A percentile compares a stretch with the other conserved stretches of the same genome.
Evolutionary conservation across 257 asterid genomes (phyloP).

Genomic region (Ballota nigra): DNA sequence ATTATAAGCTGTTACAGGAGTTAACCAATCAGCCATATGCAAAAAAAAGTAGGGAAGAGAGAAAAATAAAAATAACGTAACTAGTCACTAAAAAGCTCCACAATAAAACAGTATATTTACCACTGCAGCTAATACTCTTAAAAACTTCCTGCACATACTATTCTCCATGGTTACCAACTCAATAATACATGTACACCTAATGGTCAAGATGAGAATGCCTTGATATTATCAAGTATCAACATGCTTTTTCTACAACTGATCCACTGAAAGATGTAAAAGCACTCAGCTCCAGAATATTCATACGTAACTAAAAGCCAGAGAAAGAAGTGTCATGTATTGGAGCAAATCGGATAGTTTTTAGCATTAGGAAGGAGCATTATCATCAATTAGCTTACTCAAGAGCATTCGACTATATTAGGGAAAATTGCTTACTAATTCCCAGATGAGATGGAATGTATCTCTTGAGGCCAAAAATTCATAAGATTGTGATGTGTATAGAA

Average conservation of each 20-base stretch:
- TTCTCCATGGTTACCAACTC: background rate
- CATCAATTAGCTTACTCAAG: background rate
- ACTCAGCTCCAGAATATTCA: background rate
- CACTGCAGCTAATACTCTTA: no score
- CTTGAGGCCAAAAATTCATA: background rate
- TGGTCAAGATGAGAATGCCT: background rate
- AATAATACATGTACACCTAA: background rate
- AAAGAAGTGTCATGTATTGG: background rate
- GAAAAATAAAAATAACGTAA: background rate
- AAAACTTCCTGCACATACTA: background rate
- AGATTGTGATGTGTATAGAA: background rate
- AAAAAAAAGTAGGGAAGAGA: background rate
- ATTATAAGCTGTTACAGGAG: background rate
- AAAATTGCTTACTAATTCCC: background rate
- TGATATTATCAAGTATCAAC: background rate
- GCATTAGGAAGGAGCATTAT: background rate
- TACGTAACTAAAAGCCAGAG: background rate
- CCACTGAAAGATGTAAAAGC: background rate
- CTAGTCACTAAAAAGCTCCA: background rate
- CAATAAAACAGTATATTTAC: background rate
- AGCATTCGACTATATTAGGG: background rate
- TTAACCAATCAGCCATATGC: background rate
- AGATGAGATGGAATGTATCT: background rate
- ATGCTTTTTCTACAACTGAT: background rate
- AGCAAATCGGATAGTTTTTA: background rate